Conservation (phyloP, 805 yeast species). For the Ogataea nakhonphanomensis region DNA sequence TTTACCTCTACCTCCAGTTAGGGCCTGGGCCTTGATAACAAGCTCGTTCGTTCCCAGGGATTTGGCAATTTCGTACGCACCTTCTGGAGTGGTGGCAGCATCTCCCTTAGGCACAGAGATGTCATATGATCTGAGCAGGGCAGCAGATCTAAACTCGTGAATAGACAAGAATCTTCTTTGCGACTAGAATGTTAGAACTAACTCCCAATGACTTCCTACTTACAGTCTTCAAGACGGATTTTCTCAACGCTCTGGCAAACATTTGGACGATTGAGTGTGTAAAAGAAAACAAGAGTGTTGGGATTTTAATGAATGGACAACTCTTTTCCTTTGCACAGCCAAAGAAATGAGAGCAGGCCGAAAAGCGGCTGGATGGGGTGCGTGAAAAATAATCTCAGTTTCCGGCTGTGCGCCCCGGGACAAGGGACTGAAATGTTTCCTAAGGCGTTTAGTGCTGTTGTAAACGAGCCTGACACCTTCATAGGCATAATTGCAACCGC, state of each 20-base stretch:
- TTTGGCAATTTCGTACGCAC: conserved; percentile 81
- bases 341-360: conserved; percentile 6
- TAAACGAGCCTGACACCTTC: background rate
- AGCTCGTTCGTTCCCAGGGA: conserved; percentile 71
- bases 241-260: conserved; percentile 25
- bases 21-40: conserved; percentile 97
- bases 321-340: conserved; percentile 14
- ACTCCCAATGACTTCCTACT: conserved; percentile 5
- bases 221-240: conserved; percentile 20
- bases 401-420: conserved; percentile 11
- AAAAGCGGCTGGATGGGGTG: conserved; percentile 9
- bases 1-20: conserved; percentile 99
- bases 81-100: conserved; percentile 87
- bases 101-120: conserved; percentile 89
- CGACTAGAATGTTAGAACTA: conserved; percentile 11
- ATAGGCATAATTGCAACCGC: conserved; percentile 2
- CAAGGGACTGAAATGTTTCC: conserved; percentile 6
- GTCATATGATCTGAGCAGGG: conserved; percentile 73
- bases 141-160: conserved; percentile 95
- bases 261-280: conserved; percentile 10
- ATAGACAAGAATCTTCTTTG: conserved; percentile 72
- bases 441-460: background rate
- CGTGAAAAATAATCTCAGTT: conserved; percentile 2
- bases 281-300: conserved; percentile 8
- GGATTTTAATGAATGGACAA: conserved; percentile 5